Evolutionary conservation across 2,329 filamentous ascomycete genomes (phyloP).

Genomic region (Talaromyces sp.): DNA sequence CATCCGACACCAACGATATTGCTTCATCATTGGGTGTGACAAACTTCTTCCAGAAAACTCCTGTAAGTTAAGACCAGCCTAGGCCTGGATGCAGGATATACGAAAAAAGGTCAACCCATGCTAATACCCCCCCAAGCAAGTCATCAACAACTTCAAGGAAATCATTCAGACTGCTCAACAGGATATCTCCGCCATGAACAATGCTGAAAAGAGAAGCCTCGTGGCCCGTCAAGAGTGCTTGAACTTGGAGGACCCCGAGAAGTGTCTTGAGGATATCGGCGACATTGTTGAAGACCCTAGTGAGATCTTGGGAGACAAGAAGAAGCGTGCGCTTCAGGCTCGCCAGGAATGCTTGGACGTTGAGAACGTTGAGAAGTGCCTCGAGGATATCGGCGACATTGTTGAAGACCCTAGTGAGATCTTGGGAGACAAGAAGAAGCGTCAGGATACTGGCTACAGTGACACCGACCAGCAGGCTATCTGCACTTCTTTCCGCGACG

Average conservation of each 20-base stretch:
- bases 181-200: constrained; percentile 1
- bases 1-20: neutral
- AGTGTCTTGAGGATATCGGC: neutral
- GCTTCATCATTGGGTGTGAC: neutral
- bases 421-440: constrained; percentile 1
- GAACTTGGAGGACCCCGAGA: neutral
- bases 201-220: neutral
- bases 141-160: constrained; percentile 2
- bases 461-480: neutral
- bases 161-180: neutral
- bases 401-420: constrained; percentile 5
- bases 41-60: neutral
- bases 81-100: no score
- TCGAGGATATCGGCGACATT: constrained; percentile 2
- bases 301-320: neutral
- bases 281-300: constrained; percentile 5
- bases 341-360: constrained; percentile 4
- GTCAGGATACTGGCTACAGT: neutral
- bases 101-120: neutral
- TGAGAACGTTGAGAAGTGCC: neutral
- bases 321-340: neutral
- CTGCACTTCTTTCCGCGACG: neutral
- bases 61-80: constrained; percentile 5
- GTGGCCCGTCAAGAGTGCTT: constrained; percentile 1
- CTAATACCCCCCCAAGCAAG: neutral